Conservation (phyloP, 352 stramenopile genomes). For the Globisporangium cederbergense region DNA sequence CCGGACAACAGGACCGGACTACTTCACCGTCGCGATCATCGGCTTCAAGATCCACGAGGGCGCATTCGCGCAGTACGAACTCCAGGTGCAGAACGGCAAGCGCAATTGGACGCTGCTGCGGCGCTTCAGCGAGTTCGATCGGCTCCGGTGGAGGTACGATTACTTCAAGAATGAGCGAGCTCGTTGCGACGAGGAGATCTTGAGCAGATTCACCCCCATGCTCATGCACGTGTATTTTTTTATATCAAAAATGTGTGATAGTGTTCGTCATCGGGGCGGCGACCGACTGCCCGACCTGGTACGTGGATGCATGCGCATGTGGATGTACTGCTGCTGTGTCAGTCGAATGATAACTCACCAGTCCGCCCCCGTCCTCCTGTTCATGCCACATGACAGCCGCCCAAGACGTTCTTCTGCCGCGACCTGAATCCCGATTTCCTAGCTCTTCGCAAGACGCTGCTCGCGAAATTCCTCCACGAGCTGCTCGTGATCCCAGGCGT, state of each 20-base stretch:
- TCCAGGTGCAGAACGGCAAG: slow-evolving; percentile 67
- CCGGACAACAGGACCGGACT: slow-evolving; percentile 45
- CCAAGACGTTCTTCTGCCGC: slow-evolving; percentile 70
- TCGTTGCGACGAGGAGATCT: background rate
- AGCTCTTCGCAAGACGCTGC: slow-evolving; percentile 36
- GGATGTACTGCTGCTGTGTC: background rate
- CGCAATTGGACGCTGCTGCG: slow-evolving; percentile 64
- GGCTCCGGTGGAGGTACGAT: slow-evolving; percentile 38
- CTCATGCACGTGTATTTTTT: background rate
- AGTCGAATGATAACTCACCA: background rate
- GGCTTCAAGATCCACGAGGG: slow-evolving; percentile 43
- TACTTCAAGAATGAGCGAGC: background rate
- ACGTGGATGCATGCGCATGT: background rate
- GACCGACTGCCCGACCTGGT: slow-evolving; percentile 41
- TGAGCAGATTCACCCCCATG: background rate
- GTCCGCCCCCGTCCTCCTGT: background rate
- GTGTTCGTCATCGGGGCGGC: slow-evolving; percentile 45
- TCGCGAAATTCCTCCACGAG: slow-evolving; percentile 59
- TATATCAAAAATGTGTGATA: slow-evolving; percentile 11
- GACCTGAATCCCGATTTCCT: slow-evolving; percentile 76
- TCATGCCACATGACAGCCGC: slow-evolving; percentile 25
- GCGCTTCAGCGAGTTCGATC: slow-evolving; percentile 75
- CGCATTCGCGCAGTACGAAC: slow-evolving; percentile 58
- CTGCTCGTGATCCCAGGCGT: slow-evolving; percentile 64
- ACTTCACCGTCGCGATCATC: slow-evolving; percentile 70